A percentile compares a stretch with the other conserved stretches of the same genome.
Conservation (phyloP, 208 protist species). For the Leishmania braziliensis region DNA sequence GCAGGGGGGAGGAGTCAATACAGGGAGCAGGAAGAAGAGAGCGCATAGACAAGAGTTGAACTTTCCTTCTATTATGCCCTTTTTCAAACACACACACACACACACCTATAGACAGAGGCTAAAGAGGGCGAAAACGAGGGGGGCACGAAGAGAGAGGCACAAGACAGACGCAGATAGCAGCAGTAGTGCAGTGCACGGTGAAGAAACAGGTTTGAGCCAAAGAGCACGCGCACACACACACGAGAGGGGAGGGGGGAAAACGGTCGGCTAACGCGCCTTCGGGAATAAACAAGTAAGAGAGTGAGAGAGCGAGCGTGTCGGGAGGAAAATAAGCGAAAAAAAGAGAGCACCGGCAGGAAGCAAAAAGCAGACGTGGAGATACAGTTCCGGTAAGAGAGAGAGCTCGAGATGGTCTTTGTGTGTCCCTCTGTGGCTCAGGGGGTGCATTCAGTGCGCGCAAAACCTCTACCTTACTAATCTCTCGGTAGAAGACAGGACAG, state of each 20-base stretch:
- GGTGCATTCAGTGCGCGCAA: not conserved
- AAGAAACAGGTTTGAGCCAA: not conserved
- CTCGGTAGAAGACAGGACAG: not conserved
- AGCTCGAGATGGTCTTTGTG: not conserved
- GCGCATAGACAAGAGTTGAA: not conserved
- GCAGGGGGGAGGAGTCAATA: not conserved
- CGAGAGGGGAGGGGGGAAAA: not conserved
- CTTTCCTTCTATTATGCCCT: not conserved
- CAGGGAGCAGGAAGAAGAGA: constrained; percentile 5
- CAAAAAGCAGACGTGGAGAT: not conserved
- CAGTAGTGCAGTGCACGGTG: not conserved
- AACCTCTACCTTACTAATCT: not conserved
- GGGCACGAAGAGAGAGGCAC: not conserved
- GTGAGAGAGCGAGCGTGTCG: not conserved
- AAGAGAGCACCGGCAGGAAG: not conserved
- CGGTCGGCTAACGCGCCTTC: not conserved
- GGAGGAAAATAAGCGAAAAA: not conserved
- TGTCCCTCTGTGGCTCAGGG: not conserved
- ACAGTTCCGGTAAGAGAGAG: not conserved
- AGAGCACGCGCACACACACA: not conserved
- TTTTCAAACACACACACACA: not conserved
- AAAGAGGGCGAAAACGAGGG: not conserved
- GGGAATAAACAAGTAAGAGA: not conserved
- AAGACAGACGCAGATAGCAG: constrained; percentile 1
- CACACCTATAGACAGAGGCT: not conserved